phyloP scores from a whole-genome alignment of 2,329 filamentous ascomycete species.

The Botrytis fabae region DNA sequence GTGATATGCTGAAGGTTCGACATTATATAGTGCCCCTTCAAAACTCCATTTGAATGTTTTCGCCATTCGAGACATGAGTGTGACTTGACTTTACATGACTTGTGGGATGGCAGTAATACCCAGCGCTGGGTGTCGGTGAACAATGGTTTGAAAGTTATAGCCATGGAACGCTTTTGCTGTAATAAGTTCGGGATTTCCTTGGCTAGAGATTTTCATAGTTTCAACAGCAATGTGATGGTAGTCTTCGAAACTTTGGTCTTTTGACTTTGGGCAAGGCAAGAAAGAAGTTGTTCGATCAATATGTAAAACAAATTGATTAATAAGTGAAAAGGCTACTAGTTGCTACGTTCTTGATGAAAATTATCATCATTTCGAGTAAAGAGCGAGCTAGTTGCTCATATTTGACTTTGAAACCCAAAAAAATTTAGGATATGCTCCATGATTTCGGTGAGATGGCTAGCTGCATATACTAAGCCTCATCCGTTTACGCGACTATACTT shows the following conservation, averaged over 20 bases:
- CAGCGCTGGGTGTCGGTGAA: background rate
- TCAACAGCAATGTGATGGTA: background rate
- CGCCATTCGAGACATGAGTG: background rate
- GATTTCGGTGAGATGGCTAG: background rate
- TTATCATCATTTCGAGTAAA: background rate
- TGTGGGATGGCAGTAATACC: background rate
- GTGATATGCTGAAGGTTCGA: background rate
- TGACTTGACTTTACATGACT: background rate
- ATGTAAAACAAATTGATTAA: background rate
- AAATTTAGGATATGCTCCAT: accelerated
- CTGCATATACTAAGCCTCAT: background rate
- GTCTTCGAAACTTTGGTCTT: background rate
- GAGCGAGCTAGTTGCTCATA: background rate
- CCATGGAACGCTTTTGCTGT: background rate
- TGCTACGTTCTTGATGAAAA: background rate
- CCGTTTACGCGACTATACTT: background rate
- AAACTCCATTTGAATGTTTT: background rate
- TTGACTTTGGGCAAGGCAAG: background rate
- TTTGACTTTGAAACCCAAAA: background rate
- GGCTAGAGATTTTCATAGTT: background rate
- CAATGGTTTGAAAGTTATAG: background rate
- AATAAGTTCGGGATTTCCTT: background rate
- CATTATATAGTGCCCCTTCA: background rate
- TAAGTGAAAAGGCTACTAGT: background rate
- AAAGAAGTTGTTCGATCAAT: background rate